Percentiles rank a stretch among this genome's conserved stretches.
These are phyloP conservation scores for Botrytis pseudocinerea DNA, from an alignment of 2,329 filamentous ascomycete genomes.

Conservation along the genomic window DNA sequence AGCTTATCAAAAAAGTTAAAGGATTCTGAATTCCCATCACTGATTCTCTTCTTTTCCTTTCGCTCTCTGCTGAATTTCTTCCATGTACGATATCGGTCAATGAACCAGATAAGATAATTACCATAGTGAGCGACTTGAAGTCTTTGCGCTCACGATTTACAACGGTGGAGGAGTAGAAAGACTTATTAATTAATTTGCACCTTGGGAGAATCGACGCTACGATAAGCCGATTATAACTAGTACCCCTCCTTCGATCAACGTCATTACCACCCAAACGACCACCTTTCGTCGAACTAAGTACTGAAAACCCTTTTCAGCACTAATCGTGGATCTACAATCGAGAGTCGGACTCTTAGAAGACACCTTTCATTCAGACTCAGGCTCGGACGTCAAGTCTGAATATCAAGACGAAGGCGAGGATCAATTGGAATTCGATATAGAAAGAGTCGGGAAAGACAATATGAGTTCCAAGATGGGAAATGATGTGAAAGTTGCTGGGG, in stretches of 20 bases:
- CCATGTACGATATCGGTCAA: background rate
- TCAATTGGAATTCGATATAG: slow-evolving; percentile 23
- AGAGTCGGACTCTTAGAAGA: slow-evolving; percentile 37
- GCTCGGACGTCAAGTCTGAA: slow-evolving; percentile 14
- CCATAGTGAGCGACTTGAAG: slow-evolving; percentile 42
- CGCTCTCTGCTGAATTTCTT: slow-evolving; percentile 1
- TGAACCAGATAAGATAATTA: slow-evolving; percentile 23
- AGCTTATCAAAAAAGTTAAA: slow-evolving; percentile 17
- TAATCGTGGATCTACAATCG: slow-evolving; percentile 19
- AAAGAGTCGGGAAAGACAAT: slow-evolving; percentile 17
- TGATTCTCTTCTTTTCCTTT: background rate
- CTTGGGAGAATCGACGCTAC: background rate
- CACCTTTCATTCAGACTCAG: slow-evolving; percentile 32
- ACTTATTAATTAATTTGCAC: slow-evolving; percentile 30
- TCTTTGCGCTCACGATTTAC: slow-evolving; percentile 41
- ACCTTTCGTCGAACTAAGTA: background rate
- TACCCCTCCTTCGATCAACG: background rate
- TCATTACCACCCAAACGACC: background rate
- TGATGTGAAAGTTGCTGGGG: slow-evolving; percentile 26
- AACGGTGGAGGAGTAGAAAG: slow-evolving; percentile 36
- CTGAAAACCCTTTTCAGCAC: background rate
- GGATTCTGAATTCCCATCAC: slow-evolving; percentile 11
- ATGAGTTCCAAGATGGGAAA: slow-evolving; percentile 14
- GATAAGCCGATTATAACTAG: background rate
- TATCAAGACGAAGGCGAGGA: slow-evolving; percentile 20